Percentiles rank a stretch among this genome's conserved stretches.
phyloP scores from a whole-genome alignment of 768 basidiomycete species.

The Fomitopsis serialis region DNA sequence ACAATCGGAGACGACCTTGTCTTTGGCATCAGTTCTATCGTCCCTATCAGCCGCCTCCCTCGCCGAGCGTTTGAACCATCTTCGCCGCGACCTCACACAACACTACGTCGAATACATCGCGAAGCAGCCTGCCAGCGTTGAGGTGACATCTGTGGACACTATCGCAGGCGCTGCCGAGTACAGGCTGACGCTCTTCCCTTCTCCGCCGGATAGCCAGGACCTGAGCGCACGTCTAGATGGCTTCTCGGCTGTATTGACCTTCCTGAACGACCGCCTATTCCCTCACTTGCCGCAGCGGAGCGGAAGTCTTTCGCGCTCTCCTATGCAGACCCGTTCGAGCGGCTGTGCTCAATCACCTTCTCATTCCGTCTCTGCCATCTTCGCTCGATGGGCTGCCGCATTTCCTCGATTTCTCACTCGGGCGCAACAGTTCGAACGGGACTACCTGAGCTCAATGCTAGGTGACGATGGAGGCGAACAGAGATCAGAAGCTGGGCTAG shows the following conservation, averaged over 20 bases:
- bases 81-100: constrained; percentile 59
- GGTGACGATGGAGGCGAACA: constrained; percentile 42
- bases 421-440: constrained; percentile 66
- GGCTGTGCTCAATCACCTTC: constrained; percentile 58
- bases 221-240: constrained; percentile 44
- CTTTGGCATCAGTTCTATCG: constrained; percentile 49
- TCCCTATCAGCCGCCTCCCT: constrained; percentile 55
- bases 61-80: constrained; percentile 46
- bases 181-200: constrained; percentile 42
- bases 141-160: constrained; percentile 29
- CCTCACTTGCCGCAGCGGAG: constrained; percentile 47
- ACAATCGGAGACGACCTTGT: constrained; percentile 44
- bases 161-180: constrained; percentile 31
- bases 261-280: constrained; percentile 56
- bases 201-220: constrained; percentile 36
- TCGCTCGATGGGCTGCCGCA: constrained; percentile 51
- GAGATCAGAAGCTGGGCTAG: constrained; percentile 66
- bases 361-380: constrained; percentile 67
- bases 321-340: constrained; percentile 55
- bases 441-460: constrained; percentile 44
- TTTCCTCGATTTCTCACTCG: constrained; percentile 53
- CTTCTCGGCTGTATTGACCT: constrained; percentile 53
- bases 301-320: constrained; percentile 43
- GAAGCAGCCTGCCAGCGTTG: constrained; percentile 43
- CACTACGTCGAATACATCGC: constrained; percentile 58